These are phyloP conservation scores for Ophiostoma himal-ulmi DNA, from an alignment of 2,329 filamentous ascomycete species.

Conservation along the genomic window DNA sequence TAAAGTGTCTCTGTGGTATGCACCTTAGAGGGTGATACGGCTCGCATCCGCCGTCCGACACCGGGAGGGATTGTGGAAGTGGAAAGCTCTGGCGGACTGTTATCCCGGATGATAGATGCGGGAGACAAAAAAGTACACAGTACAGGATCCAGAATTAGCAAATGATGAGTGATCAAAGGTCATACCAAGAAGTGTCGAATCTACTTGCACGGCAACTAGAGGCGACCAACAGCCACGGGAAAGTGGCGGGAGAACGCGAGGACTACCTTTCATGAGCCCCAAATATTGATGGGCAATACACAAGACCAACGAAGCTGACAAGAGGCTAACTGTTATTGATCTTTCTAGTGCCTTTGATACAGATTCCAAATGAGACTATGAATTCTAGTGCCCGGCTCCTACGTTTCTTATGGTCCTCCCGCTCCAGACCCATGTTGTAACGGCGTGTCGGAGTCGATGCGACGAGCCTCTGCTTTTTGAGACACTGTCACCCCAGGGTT, in stretches of 20 bases:
- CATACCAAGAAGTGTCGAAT: background rate
- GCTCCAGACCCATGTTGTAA: background rate
- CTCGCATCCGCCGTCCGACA: background rate
- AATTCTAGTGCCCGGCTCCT: background rate
- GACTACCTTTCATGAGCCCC: background rate
- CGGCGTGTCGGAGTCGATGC: background rate
- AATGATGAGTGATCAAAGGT: background rate
- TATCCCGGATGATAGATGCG: background rate
- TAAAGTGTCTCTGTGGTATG: background rate
- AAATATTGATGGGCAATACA: background rate
- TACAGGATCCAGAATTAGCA: background rate
- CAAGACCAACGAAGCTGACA: background rate
- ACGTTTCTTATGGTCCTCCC: background rate
- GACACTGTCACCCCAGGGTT: background rate
- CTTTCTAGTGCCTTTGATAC: background rate
- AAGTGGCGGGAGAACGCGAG: background rate
- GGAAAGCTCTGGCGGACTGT: background rate
- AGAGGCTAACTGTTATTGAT: background rate
- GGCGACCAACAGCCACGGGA: background rate
- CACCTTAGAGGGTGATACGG: background rate
- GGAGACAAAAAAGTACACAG: background rate
- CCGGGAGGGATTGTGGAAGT: background rate
- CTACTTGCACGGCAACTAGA: background rate
- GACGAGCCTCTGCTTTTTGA: background rate
- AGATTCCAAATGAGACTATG: background rate